phyloP scores from a whole-genome alignment of 441 rosid genomes.

The Arabidopsis hybrid region DNA sequence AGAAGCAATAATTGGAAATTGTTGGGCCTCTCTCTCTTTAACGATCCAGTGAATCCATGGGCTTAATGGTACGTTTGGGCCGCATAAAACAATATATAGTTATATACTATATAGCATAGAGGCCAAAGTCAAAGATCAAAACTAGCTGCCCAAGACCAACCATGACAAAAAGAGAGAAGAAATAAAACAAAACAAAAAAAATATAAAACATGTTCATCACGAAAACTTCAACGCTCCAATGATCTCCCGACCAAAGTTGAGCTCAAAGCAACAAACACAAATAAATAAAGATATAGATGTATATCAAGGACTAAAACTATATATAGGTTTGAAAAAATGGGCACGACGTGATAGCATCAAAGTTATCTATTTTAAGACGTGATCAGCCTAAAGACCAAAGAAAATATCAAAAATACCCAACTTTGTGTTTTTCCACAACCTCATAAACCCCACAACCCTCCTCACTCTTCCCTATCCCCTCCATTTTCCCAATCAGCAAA shows the following conservation, averaged over 20 bases:
- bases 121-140: conserved; percentile 21
- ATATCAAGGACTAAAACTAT: conserved; percentile 9
- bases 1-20: background rate
- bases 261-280: conserved; percentile 29
- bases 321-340: conserved; percentile 13
- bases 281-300: conserved; percentile 20
- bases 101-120: background rate
- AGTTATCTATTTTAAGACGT: conserved; percentile 41
- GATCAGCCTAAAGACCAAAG: conserved; percentile 41
- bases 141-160: background rate
- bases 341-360: conserved; percentile 45
- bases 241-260: conserved; percentile 23
- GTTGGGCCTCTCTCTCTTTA: background rate
- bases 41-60: background rate
- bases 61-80: background rate
- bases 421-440: conserved; percentile 13
- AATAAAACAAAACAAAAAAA: background rate
- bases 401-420: conserved; percentile 28
- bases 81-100: background rate
- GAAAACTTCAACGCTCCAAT: conserved; percentile 35
- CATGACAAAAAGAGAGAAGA: background rate
- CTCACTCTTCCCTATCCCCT: conserved; percentile 20
- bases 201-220: conserved; percentile 33
- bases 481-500: conserved; percentile 17
- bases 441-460: background rate